Conservation (phyloP, 257 asterid genomes). For the Solanum lignicaule region DNA sequence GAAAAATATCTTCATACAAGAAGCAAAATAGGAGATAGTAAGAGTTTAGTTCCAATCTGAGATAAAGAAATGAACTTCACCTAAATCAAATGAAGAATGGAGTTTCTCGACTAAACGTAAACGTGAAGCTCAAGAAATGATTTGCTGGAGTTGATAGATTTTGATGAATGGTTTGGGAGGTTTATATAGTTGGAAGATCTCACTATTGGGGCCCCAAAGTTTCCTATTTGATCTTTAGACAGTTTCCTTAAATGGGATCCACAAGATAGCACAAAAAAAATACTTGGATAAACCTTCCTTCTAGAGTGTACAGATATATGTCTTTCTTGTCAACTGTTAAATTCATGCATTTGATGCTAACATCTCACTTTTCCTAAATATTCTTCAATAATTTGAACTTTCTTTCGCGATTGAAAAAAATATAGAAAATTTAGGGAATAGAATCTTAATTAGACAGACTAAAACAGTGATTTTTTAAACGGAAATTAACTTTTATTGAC, state of each 20-base stretch:
- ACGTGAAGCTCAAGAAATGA: not conserved
- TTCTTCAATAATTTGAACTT: not conserved
- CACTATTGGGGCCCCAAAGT: constrained; percentile 28
- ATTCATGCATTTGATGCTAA: constrained; percentile 9
- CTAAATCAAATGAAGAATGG: not conserved
- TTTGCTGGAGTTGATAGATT: constrained; percentile 18
- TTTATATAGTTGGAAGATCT: constrained; percentile 30
- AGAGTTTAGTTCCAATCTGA: not conserved
- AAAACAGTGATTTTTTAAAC: not conserved
- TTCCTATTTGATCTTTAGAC: not conserved
- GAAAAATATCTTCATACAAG: not conserved
- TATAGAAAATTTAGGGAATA: not conserved
- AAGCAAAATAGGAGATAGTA: not conserved
- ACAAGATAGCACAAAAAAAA: constrained; percentile 17
- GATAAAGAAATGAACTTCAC: not conserved
- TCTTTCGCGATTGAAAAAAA: not conserved
- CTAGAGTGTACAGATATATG: constrained; percentile 13
- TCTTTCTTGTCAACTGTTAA: constrained; percentile 2
- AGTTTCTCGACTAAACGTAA: not conserved
- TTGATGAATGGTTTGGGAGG: constrained; percentile 26
- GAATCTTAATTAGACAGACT: not conserved
- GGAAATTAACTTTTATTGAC: not conserved
- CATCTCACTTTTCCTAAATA: not conserved
- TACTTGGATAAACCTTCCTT: constrained; percentile 7
- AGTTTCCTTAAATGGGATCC: constrained; percentile 26